Evolutionary conservation across 306 rosid genomes (phyloP).

Genomic region (Cicer judaicum): DNA sequence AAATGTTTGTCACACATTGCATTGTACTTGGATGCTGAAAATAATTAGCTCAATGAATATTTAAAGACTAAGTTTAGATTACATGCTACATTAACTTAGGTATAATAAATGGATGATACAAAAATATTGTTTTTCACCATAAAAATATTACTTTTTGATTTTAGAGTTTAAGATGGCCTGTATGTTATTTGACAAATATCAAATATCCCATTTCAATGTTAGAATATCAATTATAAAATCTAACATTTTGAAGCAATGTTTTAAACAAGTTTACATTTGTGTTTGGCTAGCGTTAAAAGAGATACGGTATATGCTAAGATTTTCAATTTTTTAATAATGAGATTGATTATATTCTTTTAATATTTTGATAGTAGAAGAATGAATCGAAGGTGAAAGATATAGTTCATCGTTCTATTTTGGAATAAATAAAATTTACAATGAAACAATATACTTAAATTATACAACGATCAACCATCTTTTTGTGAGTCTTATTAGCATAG

Average conservation of each 20-base stretch:
- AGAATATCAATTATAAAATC: too few species aligned
- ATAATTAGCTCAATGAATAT: not conserved
- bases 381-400: not conserved
- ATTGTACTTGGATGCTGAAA: not conserved
- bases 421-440: not conserved
- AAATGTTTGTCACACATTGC: constrained; percentile 2
- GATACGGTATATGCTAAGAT: not conserved
- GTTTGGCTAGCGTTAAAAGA: not conserved
- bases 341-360: not conserved
- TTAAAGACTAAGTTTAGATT: constrained; percentile 14
- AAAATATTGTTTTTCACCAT: too few species aligned
- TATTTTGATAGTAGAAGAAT: not conserved
- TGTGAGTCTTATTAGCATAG: not conserved
- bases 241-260: not conserved
- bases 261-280: not conserved
- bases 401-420: not conserved
- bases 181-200: too few species aligned
- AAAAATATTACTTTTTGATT: too few species aligned
- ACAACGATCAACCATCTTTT: not conserved
- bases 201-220: too few species aligned
- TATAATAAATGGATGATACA: too few species aligned
- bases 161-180: too few species aligned
- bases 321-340: not conserved
- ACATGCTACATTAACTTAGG: constrained; percentile 10
- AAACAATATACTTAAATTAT: not conserved